These are phyloP conservation scores for Aspergillus baeticus DNA, from an alignment of 495 filamentous ascomycete genomes.

Conservation along the genomic window DNA sequence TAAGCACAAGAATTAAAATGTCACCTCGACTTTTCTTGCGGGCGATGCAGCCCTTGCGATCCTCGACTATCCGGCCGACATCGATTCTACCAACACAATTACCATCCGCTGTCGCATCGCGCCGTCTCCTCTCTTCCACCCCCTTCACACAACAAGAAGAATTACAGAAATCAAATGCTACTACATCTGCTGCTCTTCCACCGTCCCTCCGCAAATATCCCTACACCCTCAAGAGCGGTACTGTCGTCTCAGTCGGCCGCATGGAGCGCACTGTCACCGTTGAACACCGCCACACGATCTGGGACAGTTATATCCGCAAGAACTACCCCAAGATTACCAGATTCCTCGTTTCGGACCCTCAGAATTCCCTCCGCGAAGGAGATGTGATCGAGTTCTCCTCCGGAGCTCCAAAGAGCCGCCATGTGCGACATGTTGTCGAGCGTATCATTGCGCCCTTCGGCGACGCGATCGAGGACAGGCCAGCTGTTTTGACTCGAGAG, in stretches of 20 bases:
- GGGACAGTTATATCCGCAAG: slow-evolving; percentile 42
- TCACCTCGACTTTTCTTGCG: slow-evolving; percentile 35
- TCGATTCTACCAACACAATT: slow-evolving; percentile 23
- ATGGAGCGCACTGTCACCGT: slow-evolving; percentile 48
- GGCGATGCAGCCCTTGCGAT: slow-evolving; percentile 37
- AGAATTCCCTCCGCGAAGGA: slow-evolving; percentile 67
- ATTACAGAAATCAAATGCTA: slow-evolving; percentile 7
- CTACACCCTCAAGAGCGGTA: slow-evolving; percentile 40
- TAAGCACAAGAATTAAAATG: slow-evolving; percentile 23
- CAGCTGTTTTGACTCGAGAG: slow-evolving; percentile 61
- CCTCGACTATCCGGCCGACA: slow-evolving; percentile 29
- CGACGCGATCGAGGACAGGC: slow-evolving; percentile 56
- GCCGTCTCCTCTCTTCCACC: slow-evolving; percentile 20
- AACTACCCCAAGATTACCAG: slow-evolving; percentile 38
- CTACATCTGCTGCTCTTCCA: slow-evolving; percentile 6
- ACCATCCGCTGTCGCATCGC: slow-evolving; percentile 18
- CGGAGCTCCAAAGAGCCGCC: slow-evolving; percentile 60
- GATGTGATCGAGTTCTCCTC: slow-evolving; percentile 78
- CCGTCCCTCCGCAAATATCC: slow-evolving; percentile 41
- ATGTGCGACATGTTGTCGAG: slow-evolving; percentile 75
- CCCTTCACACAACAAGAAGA: slow-evolving; percentile 13
- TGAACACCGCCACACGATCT: slow-evolving; percentile 32
- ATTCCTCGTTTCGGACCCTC: slow-evolving; percentile 72
- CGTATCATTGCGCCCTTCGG: slow-evolving; percentile 75
- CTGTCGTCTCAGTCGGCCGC: slow-evolving; percentile 43